Percentiles rank a stretch among this genome's conserved stretches.
Conservation (phyloP, 176 grass and related monocot species). For the Musa troglodytarum region DNA sequence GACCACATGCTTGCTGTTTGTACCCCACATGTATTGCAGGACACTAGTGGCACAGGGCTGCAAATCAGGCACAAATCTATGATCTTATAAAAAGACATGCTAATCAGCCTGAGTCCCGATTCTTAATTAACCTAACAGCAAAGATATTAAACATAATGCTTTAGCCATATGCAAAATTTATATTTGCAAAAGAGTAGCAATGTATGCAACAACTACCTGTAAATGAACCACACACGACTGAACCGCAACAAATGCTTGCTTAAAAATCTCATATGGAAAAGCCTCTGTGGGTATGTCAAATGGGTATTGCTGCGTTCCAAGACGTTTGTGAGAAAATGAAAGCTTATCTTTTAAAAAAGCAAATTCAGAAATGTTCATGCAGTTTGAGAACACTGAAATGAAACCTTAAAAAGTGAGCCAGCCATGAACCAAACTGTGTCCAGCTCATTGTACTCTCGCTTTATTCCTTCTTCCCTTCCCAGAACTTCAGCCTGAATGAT, state of each 20-base stretch:
- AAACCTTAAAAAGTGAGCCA: slow-evolving; percentile 92
- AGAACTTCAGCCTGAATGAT: slow-evolving; percentile 68
- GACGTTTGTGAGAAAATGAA: slow-evolving; percentile 1
- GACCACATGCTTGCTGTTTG: no score
- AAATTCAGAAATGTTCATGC: not conserved
- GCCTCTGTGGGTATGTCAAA: slow-evolving; percentile 97
- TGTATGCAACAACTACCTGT: slow-evolving; percentile 45
- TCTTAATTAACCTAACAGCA: no score
- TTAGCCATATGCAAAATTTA: not conserved
- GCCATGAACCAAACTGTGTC: slow-evolving; percentile 99
- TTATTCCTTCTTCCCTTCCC: slow-evolving; percentile 83
- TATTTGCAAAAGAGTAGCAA: not conserved
- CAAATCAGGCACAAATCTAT: no score
- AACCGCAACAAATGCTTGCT: slow-evolving; percentile 98
- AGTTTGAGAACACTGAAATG: slow-evolving; percentile 18
- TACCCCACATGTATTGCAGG: no score
- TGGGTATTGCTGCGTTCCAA: slow-evolving; percentile 84
- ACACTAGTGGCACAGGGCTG: no score
- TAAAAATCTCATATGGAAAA: slow-evolving; percentile 94
- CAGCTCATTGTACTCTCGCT: slow-evolving; percentile 88
- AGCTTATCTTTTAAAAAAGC: slow-evolving; percentile 17
- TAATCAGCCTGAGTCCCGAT: no score
- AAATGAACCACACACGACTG: slow-evolving; percentile 98
- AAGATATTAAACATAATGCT: not conserved
- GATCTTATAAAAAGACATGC: no score